Conservation (phyloP, 164 flowering plant genomes). For the Saururus chinensis region DNA sequence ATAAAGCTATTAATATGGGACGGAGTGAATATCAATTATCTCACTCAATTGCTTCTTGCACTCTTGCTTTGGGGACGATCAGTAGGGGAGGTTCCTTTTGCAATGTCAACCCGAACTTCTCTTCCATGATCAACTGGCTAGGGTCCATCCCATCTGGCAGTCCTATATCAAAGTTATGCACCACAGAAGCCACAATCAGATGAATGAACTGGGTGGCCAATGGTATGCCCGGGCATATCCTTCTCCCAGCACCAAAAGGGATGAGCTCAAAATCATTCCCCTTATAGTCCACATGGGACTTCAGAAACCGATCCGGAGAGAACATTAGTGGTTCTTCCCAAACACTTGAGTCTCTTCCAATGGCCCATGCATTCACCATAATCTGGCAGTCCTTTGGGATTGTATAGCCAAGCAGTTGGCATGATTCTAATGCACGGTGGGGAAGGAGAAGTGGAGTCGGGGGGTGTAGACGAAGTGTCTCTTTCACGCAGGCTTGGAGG, state of each 20-base stretch:
- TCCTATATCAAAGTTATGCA: conserved; percentile 16
- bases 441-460: conserved; percentile 12
- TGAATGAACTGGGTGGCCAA: conserved; percentile 10
- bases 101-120: conserved; percentile 21
- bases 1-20: too few relatives aligned
- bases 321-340: conserved; percentile 12
- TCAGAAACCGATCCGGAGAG: conserved; percentile 6
- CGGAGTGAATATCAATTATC: too few relatives aligned
- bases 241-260: conserved; percentile 8
- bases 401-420: conserved; percentile 1
- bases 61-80: conserved; percentile 4
- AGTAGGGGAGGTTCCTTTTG: conserved; percentile 16
- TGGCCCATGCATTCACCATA: conserved; percentile 12
- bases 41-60: not conserved
- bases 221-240: conserved; percentile 10
- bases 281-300: conserved; percentile 6
- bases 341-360: conserved; percentile 9
- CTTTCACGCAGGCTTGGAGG: conserved; percentile 16
- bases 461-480: conserved; percentile 16
- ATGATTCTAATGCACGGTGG: conserved; percentile 4
- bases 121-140: conserved; percentile 14
- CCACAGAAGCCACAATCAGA: conserved; percentile 13
- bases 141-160: conserved; percentile 11
- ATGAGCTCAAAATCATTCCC: conserved; percentile 11
- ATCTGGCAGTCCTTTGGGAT: conserved; percentile 8